Evolutionary conservation across 2,329 filamentous ascomycete genomes (phyloP).

Genomic region (Fusarium sp.): DNA sequence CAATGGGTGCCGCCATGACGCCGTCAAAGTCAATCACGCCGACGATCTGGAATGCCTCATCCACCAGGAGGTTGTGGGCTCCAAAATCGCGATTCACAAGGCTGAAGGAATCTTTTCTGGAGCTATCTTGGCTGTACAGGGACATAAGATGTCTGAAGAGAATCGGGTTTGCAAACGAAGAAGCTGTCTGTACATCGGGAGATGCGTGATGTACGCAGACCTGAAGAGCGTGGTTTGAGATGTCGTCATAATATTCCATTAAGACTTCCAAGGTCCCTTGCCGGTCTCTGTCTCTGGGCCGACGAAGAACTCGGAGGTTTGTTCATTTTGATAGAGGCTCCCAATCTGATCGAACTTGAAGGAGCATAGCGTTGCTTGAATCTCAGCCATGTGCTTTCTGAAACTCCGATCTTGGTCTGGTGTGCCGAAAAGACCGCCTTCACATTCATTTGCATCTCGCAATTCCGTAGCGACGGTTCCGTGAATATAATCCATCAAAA

Average conservation of each 20-base stretch:
- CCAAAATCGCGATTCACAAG: not conserved
- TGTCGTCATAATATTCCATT: not conserved
- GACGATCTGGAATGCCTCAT: not conserved
- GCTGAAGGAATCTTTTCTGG: not conserved
- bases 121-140: accelerated
- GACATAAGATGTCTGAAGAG: not conserved
- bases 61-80: not conserved
- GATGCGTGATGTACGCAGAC: not conserved
- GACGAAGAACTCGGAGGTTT: not conserved
- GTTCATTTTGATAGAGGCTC: not conserved
- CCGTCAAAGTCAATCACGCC: not conserved
- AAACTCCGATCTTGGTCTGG: not conserved
- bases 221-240: not conserved
- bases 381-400: not conserved
- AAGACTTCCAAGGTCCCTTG: not conserved
- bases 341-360: not conserved
- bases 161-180: not conserved
- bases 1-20: not conserved
- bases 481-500: not conserved
- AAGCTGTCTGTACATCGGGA: not conserved
- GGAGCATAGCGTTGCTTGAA: not conserved
- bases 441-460: not conserved
- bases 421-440: not conserved
- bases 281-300: not conserved
- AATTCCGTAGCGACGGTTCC: not conserved